Conservation (phyloP, 108 stramenopile species). For the Nitzschia sp. region DNA sequence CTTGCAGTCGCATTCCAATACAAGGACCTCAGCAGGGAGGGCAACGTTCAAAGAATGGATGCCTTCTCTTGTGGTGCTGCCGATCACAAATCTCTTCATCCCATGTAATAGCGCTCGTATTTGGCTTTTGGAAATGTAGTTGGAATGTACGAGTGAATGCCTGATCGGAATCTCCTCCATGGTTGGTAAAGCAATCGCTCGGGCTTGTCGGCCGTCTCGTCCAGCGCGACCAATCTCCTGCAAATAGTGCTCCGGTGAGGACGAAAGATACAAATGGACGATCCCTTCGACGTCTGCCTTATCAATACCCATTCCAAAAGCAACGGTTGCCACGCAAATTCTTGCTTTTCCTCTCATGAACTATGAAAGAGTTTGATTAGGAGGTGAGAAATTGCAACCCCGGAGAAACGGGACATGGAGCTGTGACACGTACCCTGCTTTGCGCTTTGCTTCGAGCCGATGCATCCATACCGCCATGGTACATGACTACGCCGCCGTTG, state of each 20-base stretch:
- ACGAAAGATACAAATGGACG: conserved; percentile 86
- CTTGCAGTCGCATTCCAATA: conserved; percentile 71
- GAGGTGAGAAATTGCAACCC: no score
- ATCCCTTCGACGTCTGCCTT: conserved; percentile 90
- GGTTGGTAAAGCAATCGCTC: conserved; percentile 77
- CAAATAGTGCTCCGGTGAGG: conserved; percentile 91
- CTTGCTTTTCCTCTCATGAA: conserved; percentile 89
- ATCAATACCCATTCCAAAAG: conserved; percentile 98
- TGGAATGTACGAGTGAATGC: conserved; percentile 80
- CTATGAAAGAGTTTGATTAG: conserved; percentile 20
- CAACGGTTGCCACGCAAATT: conserved; percentile 93
- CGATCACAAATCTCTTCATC: background rate
- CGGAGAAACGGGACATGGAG: no score
- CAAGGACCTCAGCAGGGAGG: conserved; percentile 52
- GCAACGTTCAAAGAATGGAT: conserved; percentile 31
- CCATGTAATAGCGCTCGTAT: conserved; percentile 50
- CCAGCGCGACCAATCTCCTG: conserved; percentile 99
- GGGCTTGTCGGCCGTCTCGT: conserved; percentile 85
- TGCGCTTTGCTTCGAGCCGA: conserved; percentile 70
- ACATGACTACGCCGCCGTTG: conserved; percentile 73
- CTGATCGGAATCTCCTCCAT: conserved; percentile 69
- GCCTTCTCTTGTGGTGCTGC: background rate
- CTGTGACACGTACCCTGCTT: conserved; percentile 53
- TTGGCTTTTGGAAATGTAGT: conserved; percentile 68
- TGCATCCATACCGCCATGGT: conserved; percentile 90